Conservation (phyloP, 2,329 filamentous ascomycete species). For the Calycina marina region DNA sequence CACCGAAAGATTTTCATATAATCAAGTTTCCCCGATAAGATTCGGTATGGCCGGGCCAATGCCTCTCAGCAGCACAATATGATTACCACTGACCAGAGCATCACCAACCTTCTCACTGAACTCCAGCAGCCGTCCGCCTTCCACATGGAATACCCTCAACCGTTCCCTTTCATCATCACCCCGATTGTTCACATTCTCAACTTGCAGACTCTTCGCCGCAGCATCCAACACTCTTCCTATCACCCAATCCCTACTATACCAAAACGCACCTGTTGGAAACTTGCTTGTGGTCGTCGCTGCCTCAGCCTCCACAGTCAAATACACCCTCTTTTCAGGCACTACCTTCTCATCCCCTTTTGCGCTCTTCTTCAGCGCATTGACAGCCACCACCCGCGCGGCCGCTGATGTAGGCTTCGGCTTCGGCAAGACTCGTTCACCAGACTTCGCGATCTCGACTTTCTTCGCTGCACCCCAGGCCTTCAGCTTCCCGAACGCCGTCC, state of each 20-base stretch:
- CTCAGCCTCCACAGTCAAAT: conserved; percentile 80
- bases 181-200: conserved; percentile 74
- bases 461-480: conserved; percentile 70
- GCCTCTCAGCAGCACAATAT: conserved; percentile 74
- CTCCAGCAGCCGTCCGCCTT: conserved; percentile 72
- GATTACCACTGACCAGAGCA: conserved; percentile 67
- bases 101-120: conserved; percentile 76
- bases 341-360: conserved; percentile 85
- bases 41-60: conserved; percentile 64
- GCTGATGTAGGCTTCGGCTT: conserved; percentile 49
- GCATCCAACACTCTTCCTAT: conserved; percentile 69
- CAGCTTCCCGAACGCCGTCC: conserved; percentile 61
- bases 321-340: conserved; percentile 70
- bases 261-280: conserved; percentile 68
- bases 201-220: conserved; percentile 61
- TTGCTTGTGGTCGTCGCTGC: conserved; percentile 74
- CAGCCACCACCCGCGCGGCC: conserved; percentile 49
- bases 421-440: conserved; percentile 34
- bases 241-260: conserved; percentile 76
- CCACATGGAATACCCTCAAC: conserved; percentile 82
- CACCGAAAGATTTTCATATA: too few species aligned
- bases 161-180: conserved; percentile 62
- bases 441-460: conserved; percentile 29
- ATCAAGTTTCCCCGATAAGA: conserved; percentile 53
- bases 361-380: conserved; percentile 68